Evolutionary conservation across 129 eudicot genomes (phyloP).

Genomic region (Pittosporum tobira): DNA sequence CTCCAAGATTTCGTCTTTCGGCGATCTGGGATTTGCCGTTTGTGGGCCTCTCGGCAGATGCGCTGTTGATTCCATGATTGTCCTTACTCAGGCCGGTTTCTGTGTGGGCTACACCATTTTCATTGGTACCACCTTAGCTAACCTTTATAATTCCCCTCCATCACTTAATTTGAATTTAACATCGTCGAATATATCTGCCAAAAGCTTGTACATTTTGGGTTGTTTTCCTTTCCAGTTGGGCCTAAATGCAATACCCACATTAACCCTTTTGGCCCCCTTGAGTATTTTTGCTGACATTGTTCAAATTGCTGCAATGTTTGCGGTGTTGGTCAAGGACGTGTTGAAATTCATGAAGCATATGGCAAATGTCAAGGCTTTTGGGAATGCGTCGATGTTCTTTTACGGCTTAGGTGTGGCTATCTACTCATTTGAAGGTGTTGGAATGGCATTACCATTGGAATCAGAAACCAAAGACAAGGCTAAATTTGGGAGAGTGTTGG

Average conservation of each 20-base stretch:
- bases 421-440: constrained; percentile 61
- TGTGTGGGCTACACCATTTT: constrained; percentile 52
- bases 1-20: constrained; percentile 40
- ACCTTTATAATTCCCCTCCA: constrained; percentile 18
- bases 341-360: constrained; percentile 1
- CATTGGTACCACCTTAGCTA: constrained; percentile 45
- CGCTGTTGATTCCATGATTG: constrained; percentile 40
- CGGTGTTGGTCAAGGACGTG: constrained; percentile 40
- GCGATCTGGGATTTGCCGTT: constrained; percentile 55
- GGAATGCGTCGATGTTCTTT: constrained; percentile 28
- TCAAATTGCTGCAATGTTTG: constrained; percentile 44
- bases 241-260: constrained; percentile 42
- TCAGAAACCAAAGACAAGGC: constrained; percentile 41
- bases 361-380: constrained; percentile 27
- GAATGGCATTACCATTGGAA: constrained; percentile 58
- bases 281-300: constrained; percentile 57
- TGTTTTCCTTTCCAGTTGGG: constrained; percentile 52
- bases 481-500: constrained; percentile 29
- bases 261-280: constrained; percentile 56
- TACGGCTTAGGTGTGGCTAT: constrained; percentile 55
- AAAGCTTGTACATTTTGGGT: constrained; percentile 39
- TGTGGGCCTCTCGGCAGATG: constrained; percentile 46
- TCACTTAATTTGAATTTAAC: constrained; percentile 8
- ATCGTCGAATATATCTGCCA: constrained; percentile 19
- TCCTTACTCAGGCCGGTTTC: constrained; percentile 56